Conservation (phyloP, 2,329 filamentous ascomycete genomes). For the Fonsecaea pedrosoi region DNA sequence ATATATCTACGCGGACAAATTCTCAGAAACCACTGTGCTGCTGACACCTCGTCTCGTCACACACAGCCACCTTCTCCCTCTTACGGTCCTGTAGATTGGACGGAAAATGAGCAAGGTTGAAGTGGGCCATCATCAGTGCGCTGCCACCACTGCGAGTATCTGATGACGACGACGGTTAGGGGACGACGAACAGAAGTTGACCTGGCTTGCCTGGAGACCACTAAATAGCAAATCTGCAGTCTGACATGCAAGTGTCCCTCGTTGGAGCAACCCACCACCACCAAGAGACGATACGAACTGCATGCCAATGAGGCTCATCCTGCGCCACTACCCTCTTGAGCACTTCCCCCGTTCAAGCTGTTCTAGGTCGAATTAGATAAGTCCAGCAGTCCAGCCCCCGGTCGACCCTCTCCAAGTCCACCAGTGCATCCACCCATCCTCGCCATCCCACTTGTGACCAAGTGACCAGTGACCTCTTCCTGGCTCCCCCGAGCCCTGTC, state of each 20-base stretch:
- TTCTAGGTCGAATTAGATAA: constrained; percentile 2
- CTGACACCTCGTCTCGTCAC: neutral
- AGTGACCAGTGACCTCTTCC: constrained; percentile 2
- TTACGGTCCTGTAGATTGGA: neutral
- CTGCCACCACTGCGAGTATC: neutral
- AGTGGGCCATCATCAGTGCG: neutral
- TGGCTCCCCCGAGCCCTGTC: constrained; percentile 1
- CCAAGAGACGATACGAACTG: neutral
- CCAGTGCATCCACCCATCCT: neutral
- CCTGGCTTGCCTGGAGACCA: neutral
- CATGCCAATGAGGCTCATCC: constrained; percentile 6
- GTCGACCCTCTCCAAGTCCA: neutral
- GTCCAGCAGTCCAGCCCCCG: neutral
- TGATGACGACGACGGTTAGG: neutral
- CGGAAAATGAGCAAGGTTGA: neutral
- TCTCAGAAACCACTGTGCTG: neutral
- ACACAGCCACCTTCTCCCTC: neutral
- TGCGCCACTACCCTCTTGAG: neutral
- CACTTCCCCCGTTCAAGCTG: neutral
- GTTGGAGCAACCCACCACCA: neutral
- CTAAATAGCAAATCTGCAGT: constrained; percentile 6
- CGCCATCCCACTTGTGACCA: neutral
- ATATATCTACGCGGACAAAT: neutral
- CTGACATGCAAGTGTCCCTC: constrained; percentile 4
- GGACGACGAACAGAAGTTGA: neutral